Conservation (phyloP, 306 rosid species). For the Quercus rubra region DNA sequence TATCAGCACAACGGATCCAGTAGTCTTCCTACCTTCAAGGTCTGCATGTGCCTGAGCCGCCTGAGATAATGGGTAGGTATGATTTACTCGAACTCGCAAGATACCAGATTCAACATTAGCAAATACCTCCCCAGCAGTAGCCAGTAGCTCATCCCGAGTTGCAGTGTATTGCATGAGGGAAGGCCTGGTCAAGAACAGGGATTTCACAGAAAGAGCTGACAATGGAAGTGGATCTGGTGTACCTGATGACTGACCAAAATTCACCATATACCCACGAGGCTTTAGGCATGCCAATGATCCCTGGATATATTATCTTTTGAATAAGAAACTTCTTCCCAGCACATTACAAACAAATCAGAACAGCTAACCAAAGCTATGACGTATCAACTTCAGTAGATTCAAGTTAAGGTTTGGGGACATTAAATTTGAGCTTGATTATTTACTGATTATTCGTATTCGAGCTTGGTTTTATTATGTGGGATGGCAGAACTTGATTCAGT, state of each 20-base stretch:
- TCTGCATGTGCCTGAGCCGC: constrained; percentile 82
- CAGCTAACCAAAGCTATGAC: not conserved
- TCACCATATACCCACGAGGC: constrained; percentile 70
- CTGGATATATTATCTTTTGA: constrained; percentile 25
- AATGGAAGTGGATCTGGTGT: constrained; percentile 85
- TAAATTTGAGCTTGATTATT: too few relatives aligned
- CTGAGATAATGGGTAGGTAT: constrained; percentile 71
- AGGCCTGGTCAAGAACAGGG: constrained; percentile 86
- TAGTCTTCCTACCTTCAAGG: constrained; percentile 67
- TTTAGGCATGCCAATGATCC: constrained; percentile 83
- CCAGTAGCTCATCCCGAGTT: constrained; percentile 66
- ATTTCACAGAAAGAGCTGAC: constrained; percentile 58
- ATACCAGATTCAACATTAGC: constrained; percentile 51
- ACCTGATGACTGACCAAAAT: constrained; percentile 90
- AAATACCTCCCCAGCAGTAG: constrained; percentile 72
- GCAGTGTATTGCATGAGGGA: constrained; percentile 51
- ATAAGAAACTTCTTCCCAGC: not conserved
- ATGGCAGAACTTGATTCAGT: not conserved
- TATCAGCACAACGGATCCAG: constrained; percentile 78
- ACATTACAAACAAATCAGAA: not conserved
- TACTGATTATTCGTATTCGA: not conserved
- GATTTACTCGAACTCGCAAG: constrained; percentile 71
- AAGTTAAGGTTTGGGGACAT: not conserved
- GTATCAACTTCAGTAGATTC: not conserved
- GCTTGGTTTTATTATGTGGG: not conserved